phyloP scores from a whole-genome alignment of 1,284 basidiomycete species.

The Papiliotrema fonsecae region DNA sequence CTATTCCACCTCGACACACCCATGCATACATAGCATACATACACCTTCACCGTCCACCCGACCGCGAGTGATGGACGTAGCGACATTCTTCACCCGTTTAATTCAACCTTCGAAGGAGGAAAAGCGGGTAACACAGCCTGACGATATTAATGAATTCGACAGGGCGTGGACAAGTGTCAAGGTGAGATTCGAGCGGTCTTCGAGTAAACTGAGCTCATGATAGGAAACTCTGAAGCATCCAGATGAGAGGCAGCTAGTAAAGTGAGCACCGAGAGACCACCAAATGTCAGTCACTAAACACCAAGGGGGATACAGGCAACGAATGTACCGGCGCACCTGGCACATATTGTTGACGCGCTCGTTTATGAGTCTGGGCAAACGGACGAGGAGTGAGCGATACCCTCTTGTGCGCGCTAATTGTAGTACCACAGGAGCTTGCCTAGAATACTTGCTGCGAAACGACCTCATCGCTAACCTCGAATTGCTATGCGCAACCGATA shows the following conservation, averaged over 20 bases:
- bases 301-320: slow-evolving; percentile 72
- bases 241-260: slow-evolving; percentile 41
- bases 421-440: slow-evolving; percentile 76
- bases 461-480: slow-evolving; percentile 81
- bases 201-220: background rate
- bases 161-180: slow-evolving; percentile 32
- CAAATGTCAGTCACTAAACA: background rate
- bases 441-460: slow-evolving; percentile 87
- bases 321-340: slow-evolving; percentile 68
- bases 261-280: slow-evolving; percentile 9
- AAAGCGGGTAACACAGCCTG: slow-evolving; percentile 14
- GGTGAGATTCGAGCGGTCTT: slow-evolving; percentile 15
- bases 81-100: slow-evolving; percentile 42
- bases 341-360: slow-evolving; percentile 79
- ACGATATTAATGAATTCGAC: slow-evolving; percentile 37
- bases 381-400: slow-evolving; percentile 69
- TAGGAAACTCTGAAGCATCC: slow-evolving; percentile 42
- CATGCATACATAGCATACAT: background rate
- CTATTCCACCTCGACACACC: too few relatives aligned
- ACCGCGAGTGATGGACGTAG: slow-evolving; percentile 29
- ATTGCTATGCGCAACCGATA: slow-evolving; percentile 72
- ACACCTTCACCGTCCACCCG: background rate
- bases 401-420: background rate
- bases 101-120: slow-evolving; percentile 30
- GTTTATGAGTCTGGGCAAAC: slow-evolving; percentile 77